Percentiles rank a stretch among this genome's conserved stretches.
Conservation (phyloP, 2,329 filamentous ascomycete genomes). For the Diplodia seriata region DNA sequence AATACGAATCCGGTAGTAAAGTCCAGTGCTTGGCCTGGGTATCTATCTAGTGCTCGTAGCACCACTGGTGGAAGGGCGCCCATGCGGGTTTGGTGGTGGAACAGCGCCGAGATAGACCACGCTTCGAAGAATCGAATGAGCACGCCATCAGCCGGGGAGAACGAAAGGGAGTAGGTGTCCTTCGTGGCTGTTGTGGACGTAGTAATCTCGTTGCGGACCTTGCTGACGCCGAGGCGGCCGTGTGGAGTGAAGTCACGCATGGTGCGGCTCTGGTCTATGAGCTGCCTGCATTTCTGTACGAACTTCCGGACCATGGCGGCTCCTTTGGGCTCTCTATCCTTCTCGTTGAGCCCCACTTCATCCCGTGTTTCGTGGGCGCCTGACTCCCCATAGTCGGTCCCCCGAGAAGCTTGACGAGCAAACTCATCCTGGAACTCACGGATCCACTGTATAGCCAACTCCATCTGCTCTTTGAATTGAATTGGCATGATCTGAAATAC, state of each 20-base stretch:
- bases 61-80: conserved; percentile 70
- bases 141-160: conserved; percentile 59
- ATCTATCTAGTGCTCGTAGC: conserved; percentile 67
- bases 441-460: conserved; percentile 59
- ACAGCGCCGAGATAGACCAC: conserved; percentile 55
- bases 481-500: conserved; percentile 69
- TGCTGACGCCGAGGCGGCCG: conserved; percentile 50
- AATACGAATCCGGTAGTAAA: conserved; percentile 66
- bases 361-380: too few species aligned
- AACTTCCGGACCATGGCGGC: conserved; percentile 48
- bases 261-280: conserved; percentile 51
- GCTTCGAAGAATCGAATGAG: conserved; percentile 73
- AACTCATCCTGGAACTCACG: conserved; percentile 61
- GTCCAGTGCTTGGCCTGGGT: conserved; percentile 60
- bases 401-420: conserved; percentile 37
- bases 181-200: conserved; percentile 36
- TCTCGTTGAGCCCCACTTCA: background rate
- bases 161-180: conserved; percentile 45
- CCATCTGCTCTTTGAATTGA: conserved; percentile 61
- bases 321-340: conserved; percentile 33
- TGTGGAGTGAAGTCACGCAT: conserved; percentile 44
- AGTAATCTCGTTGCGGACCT: conserved; percentile 39
- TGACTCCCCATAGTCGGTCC: too few species aligned
- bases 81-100: conserved; percentile 55
- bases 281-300: conserved; percentile 48